phyloP scores from a whole-genome alignment of 1,284 basidiomycete species.

The Ganoderma resinaceum region DNA sequence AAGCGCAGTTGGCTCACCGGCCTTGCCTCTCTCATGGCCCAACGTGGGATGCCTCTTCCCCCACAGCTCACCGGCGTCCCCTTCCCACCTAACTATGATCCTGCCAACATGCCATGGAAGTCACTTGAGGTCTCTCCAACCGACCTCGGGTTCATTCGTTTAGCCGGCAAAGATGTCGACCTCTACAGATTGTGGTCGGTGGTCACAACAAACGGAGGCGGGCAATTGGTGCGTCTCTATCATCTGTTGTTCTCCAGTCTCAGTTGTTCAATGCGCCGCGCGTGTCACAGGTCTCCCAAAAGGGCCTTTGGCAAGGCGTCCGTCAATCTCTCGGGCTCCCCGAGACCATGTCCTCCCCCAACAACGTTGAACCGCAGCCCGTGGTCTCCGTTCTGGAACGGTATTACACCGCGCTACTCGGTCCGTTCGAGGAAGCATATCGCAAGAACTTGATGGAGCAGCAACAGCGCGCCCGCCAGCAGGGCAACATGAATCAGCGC shows the following conservation, averaged over 20 bases:
- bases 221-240: conserved; percentile 55
- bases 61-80: conserved; percentile 67
- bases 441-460: conserved; percentile 65
- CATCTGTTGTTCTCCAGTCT: conserved; percentile 14
- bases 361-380: conserved; percentile 49
- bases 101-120: conserved; percentile 65
- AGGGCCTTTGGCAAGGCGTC: conserved; percentile 58
- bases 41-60: conserved; percentile 65
- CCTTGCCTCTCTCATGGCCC: conserved; percentile 63
- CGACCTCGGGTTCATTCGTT: conserved; percentile 66
- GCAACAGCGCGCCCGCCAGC: conserved; percentile 55
- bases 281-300: conserved; percentile 42
- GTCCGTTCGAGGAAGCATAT: conserved; percentile 74
- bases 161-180: conserved; percentile 82
- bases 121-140: conserved; percentile 59
- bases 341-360: conserved; percentile 56
- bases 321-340: conserved; percentile 67
- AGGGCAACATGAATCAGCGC: conserved; percentile 32
- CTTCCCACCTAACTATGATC: conserved; percentile 63
- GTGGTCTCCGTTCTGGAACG: conserved; percentile 58
- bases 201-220: conserved; percentile 64
- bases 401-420: conserved; percentile 66
- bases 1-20: conserved; percentile 63
- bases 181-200: conserved; percentile 74
- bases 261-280: conserved; percentile 6